A percentile compares a stretch with the other conserved stretches of the same genome.
These are phyloP conservation scores for Boletus semigastroideus DNA, from an alignment of 1,284 basidiomycete genomes.

Conservation along the genomic window DNA sequence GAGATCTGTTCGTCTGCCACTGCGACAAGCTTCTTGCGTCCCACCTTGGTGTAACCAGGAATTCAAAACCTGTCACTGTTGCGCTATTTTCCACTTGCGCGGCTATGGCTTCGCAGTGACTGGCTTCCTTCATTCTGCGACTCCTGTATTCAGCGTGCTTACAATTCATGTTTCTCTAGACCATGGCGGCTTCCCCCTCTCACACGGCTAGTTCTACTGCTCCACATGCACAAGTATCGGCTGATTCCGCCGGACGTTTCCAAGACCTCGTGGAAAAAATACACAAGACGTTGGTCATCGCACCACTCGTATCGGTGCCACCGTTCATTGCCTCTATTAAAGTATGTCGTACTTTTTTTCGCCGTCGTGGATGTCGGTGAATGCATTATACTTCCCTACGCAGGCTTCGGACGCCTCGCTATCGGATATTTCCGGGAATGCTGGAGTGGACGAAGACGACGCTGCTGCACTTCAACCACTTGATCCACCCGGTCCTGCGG, in stretches of 20 bases:
- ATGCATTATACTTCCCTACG: conserved; percentile 7
- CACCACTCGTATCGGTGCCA: conserved; percentile 46
- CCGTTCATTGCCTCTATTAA: conserved; percentile 16
- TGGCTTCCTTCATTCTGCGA: conserved; percentile 10
- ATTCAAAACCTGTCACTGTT: neutral
- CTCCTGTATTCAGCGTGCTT: conserved; percentile 6
- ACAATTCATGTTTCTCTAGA: conserved; percentile 14
- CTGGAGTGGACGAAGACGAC: conserved; percentile 6
- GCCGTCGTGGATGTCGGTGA: neutral
- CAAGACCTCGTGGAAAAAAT: conserved; percentile 54
- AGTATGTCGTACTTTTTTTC: conserved; percentile 19
- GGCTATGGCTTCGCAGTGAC: conserved; percentile 14
- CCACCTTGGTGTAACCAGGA: neutral
- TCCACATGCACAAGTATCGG: conserved; percentile 8
- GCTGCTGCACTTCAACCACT: conserved; percentile 7
- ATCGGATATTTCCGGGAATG: neutral
- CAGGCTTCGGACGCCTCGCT: conserved; percentile 7
- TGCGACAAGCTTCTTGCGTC: neutral
- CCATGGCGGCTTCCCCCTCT: conserved; percentile 1
- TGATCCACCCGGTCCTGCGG: conserved; percentile 28
- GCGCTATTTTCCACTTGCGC: conserved; percentile 5
- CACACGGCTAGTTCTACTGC: conserved; percentile 21
- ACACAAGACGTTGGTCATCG: conserved; percentile 52
- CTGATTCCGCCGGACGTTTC: conserved; percentile 34
- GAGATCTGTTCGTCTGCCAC: neutral